Evolutionary conservation across 768 basidiomycete genomes (phyloP), one percentile per base, ranked within the genome.

Genomic region (Tricholoma saponaceum): DNA sequence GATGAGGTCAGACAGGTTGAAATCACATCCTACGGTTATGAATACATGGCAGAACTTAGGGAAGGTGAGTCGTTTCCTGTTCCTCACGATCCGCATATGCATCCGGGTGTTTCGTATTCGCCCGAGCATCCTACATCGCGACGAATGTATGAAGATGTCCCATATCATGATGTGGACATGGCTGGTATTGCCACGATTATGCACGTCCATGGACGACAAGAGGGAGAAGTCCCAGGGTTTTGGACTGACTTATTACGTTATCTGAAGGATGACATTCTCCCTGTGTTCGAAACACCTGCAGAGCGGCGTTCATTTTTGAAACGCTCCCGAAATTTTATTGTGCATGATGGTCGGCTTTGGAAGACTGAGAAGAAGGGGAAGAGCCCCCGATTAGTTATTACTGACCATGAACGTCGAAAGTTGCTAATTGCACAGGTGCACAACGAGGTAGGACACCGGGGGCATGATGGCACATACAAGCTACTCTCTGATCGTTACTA

Each of bases 371-470:
- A 61, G 30, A 61, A 57, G 13, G 56, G 52, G 5, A 6, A 32
- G 13, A 56, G 52, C 3, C 72, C 72, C 14, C 43, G 62, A 10
- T 58, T 72, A 0, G 69, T 73, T 0, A 64, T 74, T 7, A 55
- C 54, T 14, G 56, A 68, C 22, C 1, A 10, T 0, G 22, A 20
- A 0, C 57, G 59, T 1, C 59, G 68, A 25, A 28, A 46, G 1
- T 56, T 58, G 9, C 53, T 72, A 0, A 51, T 72, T 22, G 59
- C 58, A 0, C 43, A 63, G 12, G 70, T 69, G 0, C 73, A 76
- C 35, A 65, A 70, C 22, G 54, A 60, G 6, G 50, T 59, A 0
- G 71, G 72, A 16, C 71, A 74, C 47, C 47, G 65, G 37, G 72
- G 72, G 3, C 55, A 63, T 0, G 67, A 74, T 22, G 59, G 67